Evolutionary conservation across 176 grass and related monocot species (phyloP).

Genomic region (Canna indica): DNA sequence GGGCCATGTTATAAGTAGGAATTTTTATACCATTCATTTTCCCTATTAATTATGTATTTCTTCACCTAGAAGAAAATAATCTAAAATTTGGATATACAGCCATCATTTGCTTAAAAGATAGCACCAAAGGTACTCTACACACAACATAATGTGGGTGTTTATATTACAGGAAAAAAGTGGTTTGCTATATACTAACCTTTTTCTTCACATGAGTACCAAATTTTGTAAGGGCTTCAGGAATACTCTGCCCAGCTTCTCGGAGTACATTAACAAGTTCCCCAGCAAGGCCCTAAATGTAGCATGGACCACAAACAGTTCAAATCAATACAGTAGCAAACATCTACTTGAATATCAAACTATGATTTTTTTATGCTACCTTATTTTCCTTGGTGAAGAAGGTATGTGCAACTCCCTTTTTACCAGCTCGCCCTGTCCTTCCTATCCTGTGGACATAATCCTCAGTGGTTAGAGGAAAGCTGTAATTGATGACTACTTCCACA

Average conservation of each 20-base stretch:
- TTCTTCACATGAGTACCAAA: conserved; percentile 99
- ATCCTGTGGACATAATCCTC: conserved; percentile 98
- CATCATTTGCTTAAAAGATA: too few relatives aligned
- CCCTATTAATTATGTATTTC: too few relatives aligned
- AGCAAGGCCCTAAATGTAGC: conserved; percentile 52
- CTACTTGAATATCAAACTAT: background rate
- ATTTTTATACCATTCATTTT: too few relatives aligned
- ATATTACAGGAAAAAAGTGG: background rate
- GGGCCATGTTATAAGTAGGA: too few relatives aligned
- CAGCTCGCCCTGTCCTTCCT: conserved; percentile 83
- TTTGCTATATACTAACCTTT: conserved; percentile 50
- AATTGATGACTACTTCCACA: conserved; percentile 95
- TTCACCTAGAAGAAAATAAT: too few relatives aligned
- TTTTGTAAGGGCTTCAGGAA: conserved; percentile 72
- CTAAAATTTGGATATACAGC: too few relatives aligned
- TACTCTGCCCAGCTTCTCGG: conserved; percentile 76
- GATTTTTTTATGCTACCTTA: conserved; percentile 36
- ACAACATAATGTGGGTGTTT: background rate
- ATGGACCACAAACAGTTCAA: conserved; percentile 3
- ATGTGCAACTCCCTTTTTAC: conserved; percentile 94
- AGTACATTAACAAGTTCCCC: conserved; percentile 96
- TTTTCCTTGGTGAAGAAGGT: conserved; percentile 89
- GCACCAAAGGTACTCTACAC: too few relatives aligned
- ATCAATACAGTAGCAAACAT: background rate
- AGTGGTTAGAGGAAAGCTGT: conserved; percentile 95